Conservation (phyloP, 805 yeast genomes). For the Suhomyces kilbournensis region DNA sequence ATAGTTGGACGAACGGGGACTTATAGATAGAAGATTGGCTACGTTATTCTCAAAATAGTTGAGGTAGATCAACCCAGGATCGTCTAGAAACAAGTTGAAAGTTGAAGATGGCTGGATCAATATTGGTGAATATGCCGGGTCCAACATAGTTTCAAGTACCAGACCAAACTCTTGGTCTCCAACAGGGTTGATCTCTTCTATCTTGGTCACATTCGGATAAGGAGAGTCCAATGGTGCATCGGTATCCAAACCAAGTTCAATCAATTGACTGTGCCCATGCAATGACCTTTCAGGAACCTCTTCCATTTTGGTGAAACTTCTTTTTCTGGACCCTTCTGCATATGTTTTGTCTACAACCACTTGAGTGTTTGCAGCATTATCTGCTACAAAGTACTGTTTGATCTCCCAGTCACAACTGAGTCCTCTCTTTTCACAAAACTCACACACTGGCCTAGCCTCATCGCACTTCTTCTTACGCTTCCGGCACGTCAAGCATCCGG, state of each 20-base stretch:
- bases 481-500: slow-evolving; percentile 13
- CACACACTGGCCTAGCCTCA: slow-evolving; percentile 11
- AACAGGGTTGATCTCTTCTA: not conserved
- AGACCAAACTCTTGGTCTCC: no score
- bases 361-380: not conserved
- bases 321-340: not conserved
- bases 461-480: slow-evolving; percentile 13
- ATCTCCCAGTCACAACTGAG: slow-evolving; percentile 10
- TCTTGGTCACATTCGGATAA: not conserved
- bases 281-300: not conserved
- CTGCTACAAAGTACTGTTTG: slow-evolving; percentile 1
- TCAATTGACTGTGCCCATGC: not conserved
- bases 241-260: not conserved
- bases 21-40: slow-evolving; percentile 16
- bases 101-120: slow-evolving; percentile 5
- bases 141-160: not conserved
- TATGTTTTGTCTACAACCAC: not conserved
- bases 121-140: slow-evolving; percentile 1
- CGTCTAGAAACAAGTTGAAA: slow-evolving; percentile 14
- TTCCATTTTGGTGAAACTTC: not conserved
- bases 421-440: slow-evolving; percentile 7
- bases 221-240: not conserved
- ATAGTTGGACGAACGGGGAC: slow-evolving; percentile 21
- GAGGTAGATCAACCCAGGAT: slow-evolving; percentile 16
- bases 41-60: slow-evolving; percentile 20